phyloP scores from a whole-genome alignment of 176 grass and related monocot species.

The Leersia perrieri region DNA sequence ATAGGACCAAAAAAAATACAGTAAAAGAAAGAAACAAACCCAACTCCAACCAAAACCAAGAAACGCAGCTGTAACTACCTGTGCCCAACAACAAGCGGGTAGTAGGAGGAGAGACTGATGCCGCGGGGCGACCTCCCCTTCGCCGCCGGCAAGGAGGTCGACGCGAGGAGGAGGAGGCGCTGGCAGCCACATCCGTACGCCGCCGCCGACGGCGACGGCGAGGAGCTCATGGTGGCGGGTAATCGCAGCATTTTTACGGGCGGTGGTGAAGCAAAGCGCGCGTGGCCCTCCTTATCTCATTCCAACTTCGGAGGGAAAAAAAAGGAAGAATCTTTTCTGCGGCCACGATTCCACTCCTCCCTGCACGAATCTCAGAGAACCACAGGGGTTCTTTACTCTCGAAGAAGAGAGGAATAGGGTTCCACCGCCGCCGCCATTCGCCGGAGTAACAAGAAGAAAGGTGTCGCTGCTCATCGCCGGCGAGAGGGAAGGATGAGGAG shows the following conservation, averaged over 20 bases:
- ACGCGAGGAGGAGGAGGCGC: conserved; percentile 33
- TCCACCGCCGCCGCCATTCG: not conserved
- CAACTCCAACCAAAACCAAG: not conserved
- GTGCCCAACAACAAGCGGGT: not conserved
- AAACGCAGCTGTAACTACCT: conserved; percentile 22
- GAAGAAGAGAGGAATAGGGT: too few species aligned
- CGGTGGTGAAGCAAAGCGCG: conserved; percentile 25
- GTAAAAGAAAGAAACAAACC: not conserved
- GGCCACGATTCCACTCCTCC: not conserved
- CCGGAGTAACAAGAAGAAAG: not conserved
- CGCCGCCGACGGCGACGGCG: conserved; percentile 12
- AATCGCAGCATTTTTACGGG: not conserved
- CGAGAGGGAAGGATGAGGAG: conserved; percentile 35
- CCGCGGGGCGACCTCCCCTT: not conserved
- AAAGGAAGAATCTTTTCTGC: conserved; percentile 21
- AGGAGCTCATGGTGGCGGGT: conserved; percentile 42
- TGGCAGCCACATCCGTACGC: conserved; percentile 40
- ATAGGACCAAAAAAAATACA: too few species aligned
- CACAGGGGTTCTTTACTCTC: too few species aligned
- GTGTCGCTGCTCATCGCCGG: not conserved
- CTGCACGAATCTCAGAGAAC: conserved; percentile 21
- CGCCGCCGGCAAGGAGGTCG: not conserved
- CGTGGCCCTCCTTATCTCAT: conserved; percentile 44
- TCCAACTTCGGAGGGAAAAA: not conserved
- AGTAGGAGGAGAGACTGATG: conserved; percentile 4